These are phyloP conservation scores for Clonostachys byssicola DNA, from an alignment of 2,329 filamentous ascomycete genomes.

Conservation along the genomic window DNA sequence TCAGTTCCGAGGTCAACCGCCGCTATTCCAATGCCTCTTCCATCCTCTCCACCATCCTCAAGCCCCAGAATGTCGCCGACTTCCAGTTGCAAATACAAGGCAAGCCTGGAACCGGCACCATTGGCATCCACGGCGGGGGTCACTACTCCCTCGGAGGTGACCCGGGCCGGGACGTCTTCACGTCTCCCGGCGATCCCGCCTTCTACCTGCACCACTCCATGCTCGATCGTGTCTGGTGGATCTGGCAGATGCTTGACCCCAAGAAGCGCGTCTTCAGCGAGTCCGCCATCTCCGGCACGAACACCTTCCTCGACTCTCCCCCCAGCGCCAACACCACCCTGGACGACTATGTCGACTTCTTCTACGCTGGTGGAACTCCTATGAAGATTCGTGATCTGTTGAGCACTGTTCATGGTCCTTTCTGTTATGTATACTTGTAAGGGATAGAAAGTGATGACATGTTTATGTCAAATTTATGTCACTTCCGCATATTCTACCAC, in stretches of 20 bases:
- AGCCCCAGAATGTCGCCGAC: constrained; percentile 24
- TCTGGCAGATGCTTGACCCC: constrained; percentile 14
- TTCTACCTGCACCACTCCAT: constrained; percentile 25
- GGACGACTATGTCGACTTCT: constrained; percentile 17
- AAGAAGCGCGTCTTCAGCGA: constrained; percentile 11
- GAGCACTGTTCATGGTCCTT: constrained; percentile 23
- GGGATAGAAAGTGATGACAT: too few species aligned
- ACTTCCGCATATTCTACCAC: too few species aligned
- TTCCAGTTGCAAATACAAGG: constrained; percentile 43
- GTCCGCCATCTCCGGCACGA: constrained; percentile 7
- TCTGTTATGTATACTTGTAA: constrained; percentile 10
- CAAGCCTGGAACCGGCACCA: constrained; percentile 13
- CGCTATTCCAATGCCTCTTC: constrained; percentile 16
- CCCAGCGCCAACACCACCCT: constrained; percentile 14
- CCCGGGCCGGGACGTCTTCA: constrained; percentile 32
- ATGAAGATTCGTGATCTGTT: constrained; percentile 21
- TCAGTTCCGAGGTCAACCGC: constrained; percentile 15
- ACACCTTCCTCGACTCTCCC: constrained; percentile 7
- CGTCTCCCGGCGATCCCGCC: constrained; percentile 28
- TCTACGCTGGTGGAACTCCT: constrained; percentile 10
- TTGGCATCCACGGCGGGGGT: constrained; percentile 29
- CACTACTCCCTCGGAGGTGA: constrained; percentile 35
- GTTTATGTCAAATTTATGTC: too few species aligned
- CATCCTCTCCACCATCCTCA: constrained; percentile 28
- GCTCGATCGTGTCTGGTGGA: constrained; percentile 6